These are phyloP conservation scores for Plasmodium cynomolgi DNA, from an alignment of 169 alveolate genomes.

Conservation along the genomic window DNA sequence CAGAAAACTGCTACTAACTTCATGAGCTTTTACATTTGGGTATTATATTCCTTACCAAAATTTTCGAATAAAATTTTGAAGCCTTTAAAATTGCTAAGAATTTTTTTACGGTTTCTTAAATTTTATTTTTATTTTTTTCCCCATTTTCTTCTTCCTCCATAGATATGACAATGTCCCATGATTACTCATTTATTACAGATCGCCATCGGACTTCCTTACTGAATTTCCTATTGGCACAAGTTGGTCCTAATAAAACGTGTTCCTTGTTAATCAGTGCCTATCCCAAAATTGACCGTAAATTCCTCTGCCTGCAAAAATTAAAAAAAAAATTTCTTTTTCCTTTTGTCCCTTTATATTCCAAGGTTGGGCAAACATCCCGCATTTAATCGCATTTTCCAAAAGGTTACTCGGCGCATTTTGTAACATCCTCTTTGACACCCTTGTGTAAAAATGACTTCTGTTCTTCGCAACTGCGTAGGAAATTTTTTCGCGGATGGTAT, in stretches of 20 bases:
- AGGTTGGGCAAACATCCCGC: neutral
- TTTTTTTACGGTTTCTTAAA: too few relatives aligned
- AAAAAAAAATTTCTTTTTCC: neutral
- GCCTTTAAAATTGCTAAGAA: too few relatives aligned
- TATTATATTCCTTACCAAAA: too few relatives aligned
- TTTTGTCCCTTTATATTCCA: neutral
- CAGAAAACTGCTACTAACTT: too few relatives aligned
- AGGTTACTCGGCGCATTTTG: neutral
- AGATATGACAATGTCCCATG: neutral
- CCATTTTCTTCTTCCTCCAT: neutral
- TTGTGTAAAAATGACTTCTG: neutral
- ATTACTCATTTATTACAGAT: neutral
- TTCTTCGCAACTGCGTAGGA: neutral
- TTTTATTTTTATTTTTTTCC: neutral
- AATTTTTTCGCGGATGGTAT: neutral
- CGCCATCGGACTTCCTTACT: neutral
- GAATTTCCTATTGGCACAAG: neutral
- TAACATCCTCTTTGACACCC: neutral
- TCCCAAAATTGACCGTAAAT: neutral
- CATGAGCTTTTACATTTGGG: too few relatives aligned
- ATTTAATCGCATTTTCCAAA: neutral
- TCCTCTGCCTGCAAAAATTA: neutral
- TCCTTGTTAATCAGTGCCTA: neutral
- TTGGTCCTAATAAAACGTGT: neutral
- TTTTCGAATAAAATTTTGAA: too few relatives aligned